Conservation (phyloP, 139 green algal species). For the Klebsormidium nitens region DNA sequence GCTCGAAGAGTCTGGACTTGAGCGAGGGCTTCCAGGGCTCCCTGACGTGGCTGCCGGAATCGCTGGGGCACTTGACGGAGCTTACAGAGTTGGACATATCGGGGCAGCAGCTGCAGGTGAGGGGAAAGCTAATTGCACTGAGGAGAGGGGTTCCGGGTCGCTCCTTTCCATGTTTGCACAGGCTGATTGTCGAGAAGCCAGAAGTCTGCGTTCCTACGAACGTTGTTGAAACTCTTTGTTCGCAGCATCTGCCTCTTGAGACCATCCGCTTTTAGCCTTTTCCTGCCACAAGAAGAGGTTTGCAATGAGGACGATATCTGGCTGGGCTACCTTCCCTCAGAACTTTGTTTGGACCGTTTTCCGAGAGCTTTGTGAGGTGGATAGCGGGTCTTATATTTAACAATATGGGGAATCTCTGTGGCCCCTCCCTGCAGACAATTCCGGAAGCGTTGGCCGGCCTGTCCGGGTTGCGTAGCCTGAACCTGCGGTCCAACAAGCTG, state of each 20-base stretch:
- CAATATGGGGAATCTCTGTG: not conserved
- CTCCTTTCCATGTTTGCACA: not conserved
- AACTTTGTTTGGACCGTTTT: too few relatives aligned
- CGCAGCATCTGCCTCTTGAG: too few relatives aligned
- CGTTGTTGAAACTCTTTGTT: too few relatives aligned
- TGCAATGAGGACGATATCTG: too few relatives aligned
- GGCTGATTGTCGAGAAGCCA: too few relatives aligned
- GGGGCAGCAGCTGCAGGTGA: constrained; percentile 19
- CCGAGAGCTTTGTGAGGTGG: not conserved
- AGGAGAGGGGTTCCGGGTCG: not conserved
- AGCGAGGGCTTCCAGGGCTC: constrained; percentile 7
- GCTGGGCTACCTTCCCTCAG: too few relatives aligned
- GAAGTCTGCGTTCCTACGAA: too few relatives aligned
- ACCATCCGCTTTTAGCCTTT: too few relatives aligned
- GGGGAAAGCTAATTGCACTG: not conserved
- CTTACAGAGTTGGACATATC: constrained; percentile 19
- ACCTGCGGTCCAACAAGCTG: constrained; percentile 14
- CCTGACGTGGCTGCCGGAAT: constrained; percentile 26
- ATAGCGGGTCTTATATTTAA: not conserved
- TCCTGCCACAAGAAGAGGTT: too few relatives aligned
- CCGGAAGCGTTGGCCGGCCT: constrained; percentile 21
- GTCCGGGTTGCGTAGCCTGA: not conserved
- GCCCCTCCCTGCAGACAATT: constrained; percentile 8
- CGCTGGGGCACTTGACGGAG: not conserved
- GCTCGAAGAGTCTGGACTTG: constrained; percentile 6